These are phyloP conservation scores for Prunus padus DNA, from an alignment of 306 rosid species.

Conservation along the genomic window DNA sequence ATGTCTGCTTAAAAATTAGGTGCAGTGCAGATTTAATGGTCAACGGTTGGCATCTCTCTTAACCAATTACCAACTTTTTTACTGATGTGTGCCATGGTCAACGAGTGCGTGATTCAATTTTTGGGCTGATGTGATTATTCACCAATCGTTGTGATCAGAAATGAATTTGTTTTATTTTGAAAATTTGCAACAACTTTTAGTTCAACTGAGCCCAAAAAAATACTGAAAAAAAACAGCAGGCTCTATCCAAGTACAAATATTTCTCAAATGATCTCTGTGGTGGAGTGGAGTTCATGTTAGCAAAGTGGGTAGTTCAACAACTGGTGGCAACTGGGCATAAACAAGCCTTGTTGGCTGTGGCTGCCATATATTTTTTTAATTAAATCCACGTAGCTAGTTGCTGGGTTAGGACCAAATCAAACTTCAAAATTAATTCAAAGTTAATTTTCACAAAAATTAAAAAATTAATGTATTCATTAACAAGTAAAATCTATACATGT, in stretches of 20 bases:
- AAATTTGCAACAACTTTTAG: background rate
- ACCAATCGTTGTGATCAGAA: background rate
- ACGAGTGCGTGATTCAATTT: background rate
- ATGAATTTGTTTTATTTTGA: background rate
- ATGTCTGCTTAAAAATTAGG: too few relatives aligned
- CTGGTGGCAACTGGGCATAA: background rate
- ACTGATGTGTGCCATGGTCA: too few relatives aligned
- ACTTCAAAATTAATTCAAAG: background rate
- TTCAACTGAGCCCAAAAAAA: background rate
- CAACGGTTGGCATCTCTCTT: too few relatives aligned
- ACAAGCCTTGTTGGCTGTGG: slow-evolving; percentile 8
- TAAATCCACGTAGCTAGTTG: background rate
- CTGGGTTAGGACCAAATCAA: background rate
- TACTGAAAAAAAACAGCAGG: too few relatives aligned
- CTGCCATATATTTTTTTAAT: too few relatives aligned
- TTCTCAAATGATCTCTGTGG: background rate
- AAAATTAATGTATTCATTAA: too few relatives aligned
- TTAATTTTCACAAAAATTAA: background rate
- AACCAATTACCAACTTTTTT: too few relatives aligned
- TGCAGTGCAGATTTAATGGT: too few relatives aligned
- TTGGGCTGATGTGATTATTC: background rate
- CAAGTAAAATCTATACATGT: too few relatives aligned
- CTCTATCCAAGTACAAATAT: background rate
- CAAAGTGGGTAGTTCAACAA: slow-evolving; percentile 20
- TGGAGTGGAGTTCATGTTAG: background rate